A percentile compares a stretch with the other conserved stretches of the same genome.
Evolutionary conservation across 2,329 filamentous ascomycete genomes (phyloP).

Genomic region (Epichloe glyceriae): DNA sequence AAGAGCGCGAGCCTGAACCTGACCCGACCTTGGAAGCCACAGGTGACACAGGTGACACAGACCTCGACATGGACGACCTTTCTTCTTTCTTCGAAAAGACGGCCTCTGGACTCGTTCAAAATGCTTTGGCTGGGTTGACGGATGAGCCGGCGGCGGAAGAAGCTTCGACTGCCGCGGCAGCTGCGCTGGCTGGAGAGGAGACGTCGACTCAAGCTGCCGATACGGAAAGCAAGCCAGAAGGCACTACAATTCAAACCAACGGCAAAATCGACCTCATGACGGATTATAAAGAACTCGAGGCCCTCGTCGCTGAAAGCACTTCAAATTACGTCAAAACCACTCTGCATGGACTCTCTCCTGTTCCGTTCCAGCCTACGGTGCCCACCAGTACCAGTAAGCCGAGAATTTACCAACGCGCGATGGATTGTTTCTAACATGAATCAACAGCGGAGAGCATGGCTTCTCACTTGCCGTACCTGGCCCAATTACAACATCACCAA

Average conservation of each 20-base stretch:
- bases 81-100: constrained; percentile 31
- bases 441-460: constrained; percentile 18
- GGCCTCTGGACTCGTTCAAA: constrained; percentile 26
- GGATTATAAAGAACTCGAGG: constrained; percentile 30
- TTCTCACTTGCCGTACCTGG: constrained; percentile 23
- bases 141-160: constrained; percentile 13
- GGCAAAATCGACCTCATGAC: constrained; percentile 21
- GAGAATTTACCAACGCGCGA: not conserved
- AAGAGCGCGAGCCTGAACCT: constrained; percentile 14
- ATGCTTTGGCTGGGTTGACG: constrained; percentile 25
- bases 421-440: constrained; percentile 1
- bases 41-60: constrained; percentile 18
- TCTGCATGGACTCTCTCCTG: constrained; percentile 28
- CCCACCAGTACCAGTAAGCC: constrained; percentile 25
- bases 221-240: constrained; percentile 14
- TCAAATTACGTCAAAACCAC: constrained; percentile 32
- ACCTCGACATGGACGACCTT: constrained; percentile 27
- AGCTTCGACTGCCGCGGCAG: constrained; percentile 4
- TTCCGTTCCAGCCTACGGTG: constrained; percentile 29
- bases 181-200: constrained; percentile 12
- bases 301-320: constrained; percentile 30
- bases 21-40: constrained; percentile 14
- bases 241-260: constrained; percentile 14
- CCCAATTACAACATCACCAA: constrained; percentile 25
- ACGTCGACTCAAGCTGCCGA: constrained; percentile 12